These are phyloP conservation scores for Suillus sp. DNA, from an alignment of 768 basidiomycete species.

Conservation along the genomic window DNA sequence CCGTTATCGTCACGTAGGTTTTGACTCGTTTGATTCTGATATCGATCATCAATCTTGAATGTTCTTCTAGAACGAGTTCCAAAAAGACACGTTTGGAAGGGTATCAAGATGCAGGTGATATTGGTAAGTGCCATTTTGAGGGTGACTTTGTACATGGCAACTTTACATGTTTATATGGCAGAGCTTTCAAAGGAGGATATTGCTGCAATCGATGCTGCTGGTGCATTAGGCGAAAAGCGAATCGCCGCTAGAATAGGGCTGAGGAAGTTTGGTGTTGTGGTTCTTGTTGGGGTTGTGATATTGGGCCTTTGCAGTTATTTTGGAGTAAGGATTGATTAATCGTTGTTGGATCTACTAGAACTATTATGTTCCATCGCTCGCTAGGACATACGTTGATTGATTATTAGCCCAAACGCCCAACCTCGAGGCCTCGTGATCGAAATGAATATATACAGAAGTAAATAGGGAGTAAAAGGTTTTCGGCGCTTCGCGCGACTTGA, in stretches of 20 bases:
- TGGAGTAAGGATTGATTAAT: not conserved
- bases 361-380: not conserved
- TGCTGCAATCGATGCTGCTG: constrained; percentile 57
- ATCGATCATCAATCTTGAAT: not conserved
- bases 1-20: constrained; percentile 61
- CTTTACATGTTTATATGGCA: constrained; percentile 24
- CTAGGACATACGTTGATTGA: too few relatives aligned
- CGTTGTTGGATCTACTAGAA: not conserved
- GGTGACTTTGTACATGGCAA: not conserved
- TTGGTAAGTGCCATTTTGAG: constrained; percentile 42
- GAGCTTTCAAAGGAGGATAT: constrained; percentile 55
- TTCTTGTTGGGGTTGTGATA: constrained; percentile 15
- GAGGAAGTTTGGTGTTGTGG: constrained; percentile 7
- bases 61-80: constrained; percentile 53
- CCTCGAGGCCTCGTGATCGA: too few relatives aligned
- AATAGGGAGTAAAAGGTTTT: too few relatives aligned
- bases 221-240: constrained; percentile 33
- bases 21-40: not conserved
- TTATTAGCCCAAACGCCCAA: too few relatives aligned
- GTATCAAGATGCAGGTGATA: constrained; percentile 68
- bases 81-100: constrained; percentile 66
- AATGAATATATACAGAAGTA: too few relatives aligned
- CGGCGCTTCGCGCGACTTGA: too few relatives aligned
- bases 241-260: constrained; percentile 10
- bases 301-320: constrained; percentile 19